Evolutionary conservation across 805 yeast species (phyloP).

Genomic region (Scheffersomyces coipomensis): DNA sequence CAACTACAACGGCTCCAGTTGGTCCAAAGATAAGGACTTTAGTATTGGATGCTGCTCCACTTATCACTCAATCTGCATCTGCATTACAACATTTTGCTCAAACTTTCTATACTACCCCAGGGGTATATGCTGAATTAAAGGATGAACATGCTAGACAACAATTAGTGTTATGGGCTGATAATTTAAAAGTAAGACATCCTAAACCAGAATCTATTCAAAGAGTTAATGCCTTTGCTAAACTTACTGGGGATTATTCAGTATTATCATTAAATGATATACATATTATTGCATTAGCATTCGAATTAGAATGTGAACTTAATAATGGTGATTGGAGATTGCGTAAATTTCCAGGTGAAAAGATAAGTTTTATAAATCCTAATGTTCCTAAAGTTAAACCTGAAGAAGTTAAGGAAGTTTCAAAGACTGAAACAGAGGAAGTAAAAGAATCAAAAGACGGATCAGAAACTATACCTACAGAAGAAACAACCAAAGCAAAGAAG

Average conservation of each 20-base stretch:
- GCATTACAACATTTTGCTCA: slow-evolving; percentile 69
- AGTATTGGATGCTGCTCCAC: slow-evolving; percentile 92
- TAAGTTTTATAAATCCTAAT: slow-evolving; percentile 15
- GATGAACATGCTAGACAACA: slow-evolving; percentile 85
- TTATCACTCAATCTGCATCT: slow-evolving; percentile 81
- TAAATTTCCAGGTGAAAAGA: slow-evolving; percentile 65
- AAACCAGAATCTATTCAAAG: slow-evolving; percentile 56
- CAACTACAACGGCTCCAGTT: too few species aligned
- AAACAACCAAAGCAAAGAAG: slow-evolving; percentile 11
- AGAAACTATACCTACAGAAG: slow-evolving; percentile 3
- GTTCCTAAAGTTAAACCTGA: slow-evolving; percentile 13
- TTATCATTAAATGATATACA: slow-evolving; percentile 90
- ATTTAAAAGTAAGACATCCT: slow-evolving; percentile 75
- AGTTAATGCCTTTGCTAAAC: slow-evolving; percentile 73
- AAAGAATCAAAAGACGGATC: slow-evolving; percentile 5
- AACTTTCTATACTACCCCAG: slow-evolving; percentile 84
- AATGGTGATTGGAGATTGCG: slow-evolving; percentile 72
- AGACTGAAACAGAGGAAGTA: slow-evolving; percentile 5
- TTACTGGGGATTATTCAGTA: slow-evolving; percentile 90
- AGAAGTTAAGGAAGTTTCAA: slow-evolving; percentile 10
- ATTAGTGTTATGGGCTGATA: slow-evolving; percentile 76
- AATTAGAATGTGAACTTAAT: slow-evolving; percentile 70
- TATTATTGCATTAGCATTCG: slow-evolving; percentile 87
- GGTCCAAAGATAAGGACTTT: slow-evolving; percentile 48
- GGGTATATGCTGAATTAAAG: slow-evolving; percentile 80